A percentile compares a stretch with the other conserved stretches of the same genome.
These are phyloP conservation scores for Sugiyamaella americana DNA, from an alignment of 805 yeast genomes.

Conservation along the genomic window DNA sequence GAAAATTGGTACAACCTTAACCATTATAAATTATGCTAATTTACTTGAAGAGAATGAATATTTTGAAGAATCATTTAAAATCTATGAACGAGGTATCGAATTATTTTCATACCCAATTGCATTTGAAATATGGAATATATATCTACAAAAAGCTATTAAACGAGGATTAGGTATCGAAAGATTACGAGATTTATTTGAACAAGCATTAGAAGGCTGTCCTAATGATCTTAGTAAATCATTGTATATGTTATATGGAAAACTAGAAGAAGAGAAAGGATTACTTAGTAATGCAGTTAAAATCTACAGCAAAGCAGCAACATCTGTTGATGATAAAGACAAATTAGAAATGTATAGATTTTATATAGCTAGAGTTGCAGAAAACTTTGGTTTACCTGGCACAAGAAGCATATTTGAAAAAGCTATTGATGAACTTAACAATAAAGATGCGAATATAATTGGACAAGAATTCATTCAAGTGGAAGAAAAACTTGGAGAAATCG, in stretches of 20 bases:
- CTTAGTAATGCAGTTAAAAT: slow-evolving; percentile 45
- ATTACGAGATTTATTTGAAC: slow-evolving; percentile 69
- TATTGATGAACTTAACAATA: slow-evolving; percentile 41
- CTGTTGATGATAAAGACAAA: slow-evolving; percentile 28
- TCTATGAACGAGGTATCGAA: slow-evolving; percentile 64
- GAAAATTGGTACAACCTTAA: slow-evolving; percentile 63
- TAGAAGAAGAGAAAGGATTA: slow-evolving; percentile 54
- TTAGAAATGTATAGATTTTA: slow-evolving; percentile 41
- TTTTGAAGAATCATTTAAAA: slow-evolving; percentile 46
- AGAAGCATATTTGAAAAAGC: slow-evolving; percentile 50
- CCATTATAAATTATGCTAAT: slow-evolving; percentile 59
- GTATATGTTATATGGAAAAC: slow-evolving; percentile 49
- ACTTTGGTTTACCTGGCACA: slow-evolving; percentile 39
- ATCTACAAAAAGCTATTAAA: slow-evolving; percentile 47
- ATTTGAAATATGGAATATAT: slow-evolving; percentile 67
- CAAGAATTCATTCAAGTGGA: slow-evolving; percentile 56
- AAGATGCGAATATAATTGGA: slow-evolving; percentile 39
- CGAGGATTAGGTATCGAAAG: slow-evolving; percentile 41
- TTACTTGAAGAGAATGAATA: slow-evolving; percentile 46
- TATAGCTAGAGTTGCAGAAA: slow-evolving; percentile 36
- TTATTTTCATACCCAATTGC: slow-evolving; percentile 55
- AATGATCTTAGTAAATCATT: slow-evolving; percentile 43
- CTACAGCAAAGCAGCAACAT: slow-evolving; percentile 38
- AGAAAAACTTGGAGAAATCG: slow-evolving; percentile 42
- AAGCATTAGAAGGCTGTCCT: slow-evolving; percentile 51